phyloP scores from a whole-genome alignment of 1,284 basidiomycete genomes.

The Fomitopsis schrenkii region DNA sequence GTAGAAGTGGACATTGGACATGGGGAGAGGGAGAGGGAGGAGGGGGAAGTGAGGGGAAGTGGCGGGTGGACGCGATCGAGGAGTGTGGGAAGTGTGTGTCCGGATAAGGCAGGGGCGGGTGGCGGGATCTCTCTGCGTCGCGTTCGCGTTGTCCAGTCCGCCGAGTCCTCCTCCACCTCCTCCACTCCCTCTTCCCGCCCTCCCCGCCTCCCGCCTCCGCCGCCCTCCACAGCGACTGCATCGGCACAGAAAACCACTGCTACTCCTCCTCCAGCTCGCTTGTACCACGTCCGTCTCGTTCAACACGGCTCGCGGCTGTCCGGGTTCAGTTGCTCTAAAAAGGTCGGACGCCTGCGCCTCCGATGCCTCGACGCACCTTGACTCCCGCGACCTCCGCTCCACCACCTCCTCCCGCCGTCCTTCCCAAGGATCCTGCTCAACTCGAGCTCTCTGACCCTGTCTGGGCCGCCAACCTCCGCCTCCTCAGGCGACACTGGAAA shows the following conservation, averaged over 20 bases:
- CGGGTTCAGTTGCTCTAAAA: constrained; percentile 23
- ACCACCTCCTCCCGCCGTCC: constrained; percentile 19
- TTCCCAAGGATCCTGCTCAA: constrained; percentile 19
- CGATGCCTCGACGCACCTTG: constrained; percentile 31
- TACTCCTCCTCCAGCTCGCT: not conserved
- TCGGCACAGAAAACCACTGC: not conserved
- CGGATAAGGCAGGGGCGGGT: not conserved
- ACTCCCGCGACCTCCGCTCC: constrained; percentile 25
- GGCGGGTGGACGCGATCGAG: not conserved
- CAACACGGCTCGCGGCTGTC: constrained; percentile 12
- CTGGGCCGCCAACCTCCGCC: constrained; percentile 39
- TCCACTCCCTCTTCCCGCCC: not conserved
- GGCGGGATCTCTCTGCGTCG: not conserved
- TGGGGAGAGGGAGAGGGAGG: not conserved
- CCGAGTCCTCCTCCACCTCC: not conserved
- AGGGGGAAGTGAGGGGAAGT: not conserved
- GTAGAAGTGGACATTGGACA: not conserved
- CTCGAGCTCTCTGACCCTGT: constrained; percentile 21
- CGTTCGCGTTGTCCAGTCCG: not conserved
- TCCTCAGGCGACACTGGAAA: constrained; percentile 68
- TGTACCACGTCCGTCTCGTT: not conserved
- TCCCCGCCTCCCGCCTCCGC: not conserved
- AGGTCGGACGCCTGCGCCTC: constrained; percentile 25
- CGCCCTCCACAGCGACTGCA: not conserved
- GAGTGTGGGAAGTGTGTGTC: not conserved